Evolutionary conservation across 2,329 filamentous ascomycete genomes (phyloP).

Genomic region (Colletotrichum spaethianum): DNA sequence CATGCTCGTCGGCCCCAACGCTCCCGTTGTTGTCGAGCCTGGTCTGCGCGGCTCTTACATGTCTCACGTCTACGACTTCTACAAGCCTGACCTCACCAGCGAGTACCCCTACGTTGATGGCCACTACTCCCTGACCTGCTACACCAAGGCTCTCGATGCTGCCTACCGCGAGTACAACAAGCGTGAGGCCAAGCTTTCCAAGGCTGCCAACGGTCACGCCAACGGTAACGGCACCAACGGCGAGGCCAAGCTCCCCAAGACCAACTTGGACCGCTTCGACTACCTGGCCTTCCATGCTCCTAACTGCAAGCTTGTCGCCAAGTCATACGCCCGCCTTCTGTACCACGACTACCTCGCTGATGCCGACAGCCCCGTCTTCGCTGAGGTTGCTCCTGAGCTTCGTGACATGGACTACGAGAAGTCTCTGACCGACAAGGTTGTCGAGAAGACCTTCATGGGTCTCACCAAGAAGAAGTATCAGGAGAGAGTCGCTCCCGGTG

Average conservation of each 20-base stretch:
- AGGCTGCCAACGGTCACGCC: conserved; percentile 67
- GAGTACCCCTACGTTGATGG: conserved; percentile 90
- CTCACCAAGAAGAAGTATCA: conserved; percentile 88
- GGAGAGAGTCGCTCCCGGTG: conserved; percentile 80
- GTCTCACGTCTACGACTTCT: conserved; percentile 90
- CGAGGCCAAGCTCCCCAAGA: conserved; percentile 63
- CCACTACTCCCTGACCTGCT: conserved; percentile 87
- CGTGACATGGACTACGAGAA: conserved; percentile 84
- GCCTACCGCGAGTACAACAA: conserved; percentile 87
- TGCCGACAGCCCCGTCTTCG: conserved; percentile 76
- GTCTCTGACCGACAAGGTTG: conserved; percentile 83
- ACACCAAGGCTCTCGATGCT: conserved; percentile 83
- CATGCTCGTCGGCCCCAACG: conserved; percentile 83
- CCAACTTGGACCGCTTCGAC: conserved; percentile 84
- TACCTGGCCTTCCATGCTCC: conserved; percentile 88
- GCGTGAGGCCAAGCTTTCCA: conserved; percentile 75
- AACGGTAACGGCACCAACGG: conserved; percentile 56
- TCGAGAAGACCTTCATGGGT: conserved; percentile 90
- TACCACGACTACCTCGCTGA: conserved; percentile 89
- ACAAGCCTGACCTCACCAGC: conserved; percentile 90
- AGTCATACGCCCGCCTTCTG: conserved; percentile 86
- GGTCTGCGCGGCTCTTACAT: conserved; percentile 86
- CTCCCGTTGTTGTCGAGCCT: conserved; percentile 82
- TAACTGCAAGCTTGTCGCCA: conserved; percentile 89
- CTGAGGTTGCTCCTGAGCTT: conserved; percentile 82